Percentiles rank a stretch among this genome's conserved stretches.
phyloP scores from a whole-genome alignment of 495 filamentous ascomycete species.

The Aspergillus ostianus region DNA sequence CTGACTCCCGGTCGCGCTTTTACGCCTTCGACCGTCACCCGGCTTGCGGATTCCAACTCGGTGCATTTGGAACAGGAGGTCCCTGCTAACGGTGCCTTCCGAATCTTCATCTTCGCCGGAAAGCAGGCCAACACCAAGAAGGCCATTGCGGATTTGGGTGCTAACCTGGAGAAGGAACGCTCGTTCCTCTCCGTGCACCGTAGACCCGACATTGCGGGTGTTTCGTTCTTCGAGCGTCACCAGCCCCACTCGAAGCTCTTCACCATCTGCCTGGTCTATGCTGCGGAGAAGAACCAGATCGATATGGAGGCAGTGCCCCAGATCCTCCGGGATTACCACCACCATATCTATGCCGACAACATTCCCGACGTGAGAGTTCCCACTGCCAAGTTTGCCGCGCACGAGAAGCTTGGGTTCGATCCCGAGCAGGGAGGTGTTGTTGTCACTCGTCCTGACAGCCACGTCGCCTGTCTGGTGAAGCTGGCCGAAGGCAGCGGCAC shows the following conservation, averaged over 20 bases:
- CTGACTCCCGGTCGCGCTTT: conserved; percentile 69
- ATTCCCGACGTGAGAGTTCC: conserved; percentile 70
- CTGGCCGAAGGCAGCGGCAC: conserved; percentile 74
- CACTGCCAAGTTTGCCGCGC: conserved; percentile 66
- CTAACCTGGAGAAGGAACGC: conserved; percentile 57
- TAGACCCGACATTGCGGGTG: conserved; percentile 56
- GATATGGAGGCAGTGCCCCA: conserved; percentile 66
- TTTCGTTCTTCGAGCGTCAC: conserved; percentile 76
- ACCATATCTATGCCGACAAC: conserved; percentile 86
- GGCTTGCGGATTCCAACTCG: conserved; percentile 80
- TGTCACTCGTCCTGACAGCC: conserved; percentile 82
- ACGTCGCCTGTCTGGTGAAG: conserved; percentile 72
- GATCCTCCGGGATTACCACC: conserved; percentile 68
- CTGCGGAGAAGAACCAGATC: conserved; percentile 58
- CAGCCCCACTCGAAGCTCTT: conserved; percentile 82
- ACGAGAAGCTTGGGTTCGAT: conserved; percentile 83
- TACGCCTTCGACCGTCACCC: conserved; percentile 72
- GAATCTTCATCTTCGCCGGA: conserved; percentile 81
- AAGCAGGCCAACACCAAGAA: conserved; percentile 54
- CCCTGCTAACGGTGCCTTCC: conserved; percentile 82
- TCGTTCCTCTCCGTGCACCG: conserved; percentile 70
- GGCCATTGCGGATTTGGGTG: conserved; percentile 67
- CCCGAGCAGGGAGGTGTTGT: conserved; percentile 72
- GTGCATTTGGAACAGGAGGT: conserved; percentile 87
- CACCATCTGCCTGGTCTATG: conserved; percentile 72